These are phyloP conservation scores for Pisolithus albus DNA, from an alignment of 768 basidiomycete species.

Conservation along the genomic window DNA sequence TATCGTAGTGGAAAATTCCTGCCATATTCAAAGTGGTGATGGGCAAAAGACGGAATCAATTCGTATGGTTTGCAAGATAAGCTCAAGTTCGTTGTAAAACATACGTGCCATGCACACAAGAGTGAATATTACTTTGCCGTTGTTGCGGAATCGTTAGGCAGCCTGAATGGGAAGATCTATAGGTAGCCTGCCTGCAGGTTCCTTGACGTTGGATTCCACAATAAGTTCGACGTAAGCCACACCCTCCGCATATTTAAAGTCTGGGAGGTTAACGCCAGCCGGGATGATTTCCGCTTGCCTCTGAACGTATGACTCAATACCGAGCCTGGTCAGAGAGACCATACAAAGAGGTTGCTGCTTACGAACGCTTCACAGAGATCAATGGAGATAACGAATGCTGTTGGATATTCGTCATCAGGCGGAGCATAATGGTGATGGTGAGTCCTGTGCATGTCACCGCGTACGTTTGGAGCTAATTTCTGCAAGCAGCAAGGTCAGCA, in stretches of 20 bases:
- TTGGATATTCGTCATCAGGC: no score
- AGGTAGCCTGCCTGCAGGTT: conserved; percentile 29
- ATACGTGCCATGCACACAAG: background rate
- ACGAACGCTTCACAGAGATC: conserved; percentile 31
- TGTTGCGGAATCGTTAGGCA: background rate
- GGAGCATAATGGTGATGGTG: no score
- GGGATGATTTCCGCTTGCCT: conserved; percentile 60
- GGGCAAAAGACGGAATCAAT: background rate
- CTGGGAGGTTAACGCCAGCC: conserved; percentile 56
- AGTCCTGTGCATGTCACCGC: no score
- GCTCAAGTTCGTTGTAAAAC: no score
- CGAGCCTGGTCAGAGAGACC: conserved; percentile 44
- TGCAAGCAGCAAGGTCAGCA: no score
- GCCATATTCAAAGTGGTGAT: conserved; percentile 65
- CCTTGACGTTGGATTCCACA: conserved; percentile 31
- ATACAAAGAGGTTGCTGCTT: conserved; percentile 58
- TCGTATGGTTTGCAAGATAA: no score
- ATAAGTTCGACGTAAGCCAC: conserved; percentile 35
- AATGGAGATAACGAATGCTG: no score
- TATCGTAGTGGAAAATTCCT: conserved; percentile 64
- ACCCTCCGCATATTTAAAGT: conserved; percentile 51
- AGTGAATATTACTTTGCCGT: no score
- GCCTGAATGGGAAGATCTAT: conserved; percentile 36
- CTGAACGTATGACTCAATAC: conserved; percentile 40
- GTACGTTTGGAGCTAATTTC: no score